Conservation (phyloP, 441 rosid genomes). For the Populus hybrid region DNA sequence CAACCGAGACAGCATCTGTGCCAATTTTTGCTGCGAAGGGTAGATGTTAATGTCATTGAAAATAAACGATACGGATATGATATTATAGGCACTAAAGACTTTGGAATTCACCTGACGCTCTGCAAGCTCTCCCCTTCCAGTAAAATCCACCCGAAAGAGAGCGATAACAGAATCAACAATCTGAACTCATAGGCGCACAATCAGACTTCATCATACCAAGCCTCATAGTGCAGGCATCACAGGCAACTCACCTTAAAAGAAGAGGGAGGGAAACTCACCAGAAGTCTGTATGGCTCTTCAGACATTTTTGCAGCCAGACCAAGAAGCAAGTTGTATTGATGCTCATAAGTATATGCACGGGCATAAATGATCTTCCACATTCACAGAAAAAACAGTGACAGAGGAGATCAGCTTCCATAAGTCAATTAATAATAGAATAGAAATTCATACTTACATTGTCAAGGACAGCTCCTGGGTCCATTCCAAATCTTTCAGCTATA, state of each 20-base stretch:
- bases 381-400: conserved; percentile 18
- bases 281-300: conserved; percentile 85
- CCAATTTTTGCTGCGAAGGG: conserved; percentile 81
- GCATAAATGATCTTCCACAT: conserved; percentile 78
- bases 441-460: conserved; percentile 62
- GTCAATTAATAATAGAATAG: conserved; percentile 4
- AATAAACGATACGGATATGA: background rate
- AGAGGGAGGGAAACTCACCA: conserved; percentile 37
- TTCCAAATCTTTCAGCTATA: conserved; percentile 93
- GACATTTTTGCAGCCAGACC: conserved; percentile 97
- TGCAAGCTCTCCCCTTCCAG: conserved; percentile 95
- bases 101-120: conserved; percentile 68
- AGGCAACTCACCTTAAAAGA: background rate
- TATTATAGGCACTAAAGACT: background rate
- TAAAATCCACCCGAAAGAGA: conserved; percentile 85
- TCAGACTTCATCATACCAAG: conserved; percentile 11
- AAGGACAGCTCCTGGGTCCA: conserved; percentile 95
- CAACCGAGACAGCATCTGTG: conserved; percentile 86
- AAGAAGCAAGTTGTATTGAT: conserved; percentile 86
- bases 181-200: conserved; percentile 35
- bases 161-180: conserved; percentile 92
- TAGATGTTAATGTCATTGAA: conserved; percentile 10
- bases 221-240: background rate
- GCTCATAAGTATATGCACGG: conserved; percentile 87
- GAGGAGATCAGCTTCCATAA: conserved; percentile 1